Percentiles rank a stretch among this genome's conserved stretches.
These are phyloP conservation scores for Acer negundo DNA, from an alignment of 345 rosid genomes.

Conservation along the genomic window DNA sequence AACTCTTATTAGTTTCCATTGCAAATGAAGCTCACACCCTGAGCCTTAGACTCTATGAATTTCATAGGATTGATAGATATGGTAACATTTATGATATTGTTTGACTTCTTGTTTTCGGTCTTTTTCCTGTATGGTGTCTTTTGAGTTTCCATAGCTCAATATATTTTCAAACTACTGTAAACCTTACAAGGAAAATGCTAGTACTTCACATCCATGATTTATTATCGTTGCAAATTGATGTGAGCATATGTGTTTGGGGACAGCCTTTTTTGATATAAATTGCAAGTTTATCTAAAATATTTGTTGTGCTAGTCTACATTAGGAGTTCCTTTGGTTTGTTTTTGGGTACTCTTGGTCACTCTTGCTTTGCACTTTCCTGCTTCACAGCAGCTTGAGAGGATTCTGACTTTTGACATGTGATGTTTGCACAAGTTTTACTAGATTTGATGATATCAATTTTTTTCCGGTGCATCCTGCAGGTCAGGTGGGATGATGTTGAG, in stretches of 20 bases:
- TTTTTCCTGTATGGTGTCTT: neutral
- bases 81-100: neutral
- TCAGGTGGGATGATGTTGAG: slow-evolving; percentile 87
- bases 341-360: slow-evolving; percentile 1
- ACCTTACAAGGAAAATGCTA: neutral
- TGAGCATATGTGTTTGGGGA: neutral
- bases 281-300: neutral
- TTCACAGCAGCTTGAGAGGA: neutral
- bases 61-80: neutral
- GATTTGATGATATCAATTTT: neutral
- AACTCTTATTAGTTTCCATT: neutral
- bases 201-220: neutral
- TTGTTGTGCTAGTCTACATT: neutral
- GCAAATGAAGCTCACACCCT: neutral
- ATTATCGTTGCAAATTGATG: neutral
- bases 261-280: neutral
- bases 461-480: slow-evolving; percentile 42
- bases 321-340: neutral
- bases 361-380: neutral
- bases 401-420: slow-evolving; percentile 6
- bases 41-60: neutral
- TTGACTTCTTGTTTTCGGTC: neutral
- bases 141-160: too few species aligned
- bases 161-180: neutral
- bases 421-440: neutral